phyloP scores from a whole-genome alignment of 345 rosid species.

The Bruguiera parviflora region DNA sequence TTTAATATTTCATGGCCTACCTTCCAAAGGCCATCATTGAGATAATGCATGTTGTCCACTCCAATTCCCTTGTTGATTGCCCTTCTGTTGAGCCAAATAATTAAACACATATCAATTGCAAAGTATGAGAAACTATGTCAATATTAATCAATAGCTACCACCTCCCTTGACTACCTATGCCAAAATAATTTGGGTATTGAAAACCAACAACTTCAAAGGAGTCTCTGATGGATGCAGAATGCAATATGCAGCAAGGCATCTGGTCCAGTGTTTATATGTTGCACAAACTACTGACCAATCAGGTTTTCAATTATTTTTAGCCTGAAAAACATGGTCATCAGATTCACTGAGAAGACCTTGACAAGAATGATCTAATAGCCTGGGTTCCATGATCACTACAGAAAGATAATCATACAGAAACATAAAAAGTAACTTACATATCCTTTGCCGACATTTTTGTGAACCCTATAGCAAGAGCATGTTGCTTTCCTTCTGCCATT shows the following conservation, averaged over 20 bases:
- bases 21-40: conserved; percentile 99
- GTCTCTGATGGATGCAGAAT: too few relatives aligned
- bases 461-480: conserved; percentile 96
- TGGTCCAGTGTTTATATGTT: too few relatives aligned
- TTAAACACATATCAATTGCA: background rate
- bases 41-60: conserved; percentile 98
- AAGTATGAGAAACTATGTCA: background rate
- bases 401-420: background rate
- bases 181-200: too few relatives aligned
- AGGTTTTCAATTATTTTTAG: background rate
- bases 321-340: background rate
- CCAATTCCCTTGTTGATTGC: conserved; percentile 95
- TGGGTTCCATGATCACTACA: too few relatives aligned
- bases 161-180: background rate
- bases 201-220: too few relatives aligned
- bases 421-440: conserved; percentile 57
- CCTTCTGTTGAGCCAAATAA: conserved; percentile 44
- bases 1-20: conserved; percentile 28
- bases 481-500: conserved; percentile 98
- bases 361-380: too few relatives aligned
- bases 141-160: background rate
- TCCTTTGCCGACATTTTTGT: conserved; percentile 98
- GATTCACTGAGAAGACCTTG: background rate
- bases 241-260: too few relatives aligned
- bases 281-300: too few relatives aligned